Base-by-base conservation (phyloP, 495 filamentous ascomycete species). In the Immersiella caudata region DNA sequence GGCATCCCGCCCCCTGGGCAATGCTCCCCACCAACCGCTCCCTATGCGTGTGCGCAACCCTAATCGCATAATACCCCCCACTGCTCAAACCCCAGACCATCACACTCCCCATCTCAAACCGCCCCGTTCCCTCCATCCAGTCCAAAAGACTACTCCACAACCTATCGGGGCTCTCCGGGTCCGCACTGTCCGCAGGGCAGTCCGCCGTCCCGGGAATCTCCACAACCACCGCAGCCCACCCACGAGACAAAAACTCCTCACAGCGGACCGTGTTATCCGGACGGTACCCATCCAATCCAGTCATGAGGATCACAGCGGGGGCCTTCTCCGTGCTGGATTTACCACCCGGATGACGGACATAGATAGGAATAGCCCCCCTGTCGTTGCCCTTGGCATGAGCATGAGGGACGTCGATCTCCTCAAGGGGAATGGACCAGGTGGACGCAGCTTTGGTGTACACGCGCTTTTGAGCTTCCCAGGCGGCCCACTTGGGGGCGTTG, bases 181-280 rank as follows among this genome's bases (percentile, higher is more conserved):
- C 83, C 0, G 79, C 76, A 5, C 76, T 79, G 64, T 88, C 86
- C 0, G 90, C 89, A 0, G 91, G 91, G 66, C 85, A 91, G 74
- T 94, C 91, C 2, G 89, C 91, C 0, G 91, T 94, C 0, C 91
- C 91, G 0, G 91, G 91, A 65, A 94, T 91, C 78, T 94, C 91
- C 25, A 86, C 83, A 27, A 91, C 80, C 4, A 93, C 80, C 1
- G 75, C 79, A 25, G 75, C 88, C 87, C 84, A 90, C 22, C 84
- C 87, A 67, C 84, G 86, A 61, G 79, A 75, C 12, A 87, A 72
- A 68, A 88, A 91, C 76, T 90, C 88, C 40, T 91, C 83, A 62
- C 84, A 87, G 40, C 90, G 87, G 49, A 85, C 81, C n/a, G 88
- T 90, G 74, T 93, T 91, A 71, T 94, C 91, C 0, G 90, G 89